Conservation (phyloP, 1,284 basidiomycete species). For the Puccinia polysora region DNA sequence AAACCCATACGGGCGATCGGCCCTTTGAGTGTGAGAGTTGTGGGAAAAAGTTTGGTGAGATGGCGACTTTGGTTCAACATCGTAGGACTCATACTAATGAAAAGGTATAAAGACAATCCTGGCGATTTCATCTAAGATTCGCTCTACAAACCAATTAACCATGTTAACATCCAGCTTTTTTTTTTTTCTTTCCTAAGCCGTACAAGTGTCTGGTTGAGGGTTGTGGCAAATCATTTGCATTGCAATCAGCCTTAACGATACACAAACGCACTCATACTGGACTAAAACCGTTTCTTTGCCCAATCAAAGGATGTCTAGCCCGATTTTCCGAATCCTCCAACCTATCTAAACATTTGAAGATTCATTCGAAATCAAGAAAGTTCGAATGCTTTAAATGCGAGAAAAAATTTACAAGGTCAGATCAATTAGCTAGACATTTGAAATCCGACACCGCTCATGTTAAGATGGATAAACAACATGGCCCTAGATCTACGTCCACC, state of each 20-base stretch:
- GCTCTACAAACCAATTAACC: not conserved
- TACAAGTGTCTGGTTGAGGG: conserved; percentile 52
- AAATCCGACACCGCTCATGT: conserved; percentile 46
- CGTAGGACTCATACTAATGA: conserved; percentile 52
- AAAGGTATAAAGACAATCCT: conserved; percentile 32
- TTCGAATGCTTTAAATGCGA: conserved; percentile 49
- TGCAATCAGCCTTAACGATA: conserved; percentile 52
- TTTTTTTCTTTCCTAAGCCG: conserved; percentile 44
- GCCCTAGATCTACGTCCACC: no score
- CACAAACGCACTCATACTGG: conserved; percentile 52
- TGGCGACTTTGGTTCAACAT: conserved; percentile 52
- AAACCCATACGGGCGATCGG: conserved; percentile 49
- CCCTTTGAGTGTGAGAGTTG: conserved; percentile 49
- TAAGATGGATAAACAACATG: not conserved
- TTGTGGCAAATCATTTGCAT: conserved; percentile 52
- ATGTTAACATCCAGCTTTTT: not conserved
- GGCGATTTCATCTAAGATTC: not conserved
- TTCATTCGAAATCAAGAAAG: conserved; percentile 51
- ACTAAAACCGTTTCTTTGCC: conserved; percentile 51
- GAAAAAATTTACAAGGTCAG: conserved; percentile 50
- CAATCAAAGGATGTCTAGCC: conserved; percentile 49
- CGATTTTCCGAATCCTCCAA: conserved; percentile 53
- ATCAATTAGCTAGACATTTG: conserved; percentile 50
- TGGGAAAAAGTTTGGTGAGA: conserved; percentile 51
- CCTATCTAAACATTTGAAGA: conserved; percentile 52